phyloP scores from a whole-genome alignment of 2,329 filamentous ascomycete genomes.

The Trichocomaceae sp. region DNA sequence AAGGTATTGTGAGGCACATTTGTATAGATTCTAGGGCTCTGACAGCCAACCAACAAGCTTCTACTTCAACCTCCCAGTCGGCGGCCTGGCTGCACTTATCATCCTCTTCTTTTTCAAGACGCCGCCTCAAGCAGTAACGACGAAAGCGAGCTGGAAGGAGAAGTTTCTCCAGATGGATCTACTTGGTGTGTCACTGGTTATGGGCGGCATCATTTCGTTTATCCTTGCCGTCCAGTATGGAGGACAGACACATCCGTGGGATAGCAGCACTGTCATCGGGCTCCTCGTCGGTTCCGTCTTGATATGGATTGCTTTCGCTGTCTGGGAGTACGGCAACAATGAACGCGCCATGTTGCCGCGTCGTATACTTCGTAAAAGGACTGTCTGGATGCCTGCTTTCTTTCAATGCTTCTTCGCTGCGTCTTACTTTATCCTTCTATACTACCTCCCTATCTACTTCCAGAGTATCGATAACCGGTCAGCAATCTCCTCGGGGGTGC shows the following conservation, averaged over 20 bases:
- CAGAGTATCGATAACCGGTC: constrained; percentile 15
- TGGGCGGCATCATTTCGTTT: constrained; percentile 18
- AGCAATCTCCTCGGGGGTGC: constrained; percentile 32
- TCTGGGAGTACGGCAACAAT: constrained; percentile 18
- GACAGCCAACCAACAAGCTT: constrained; percentile 14
- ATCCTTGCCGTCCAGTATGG: constrained; percentile 23
- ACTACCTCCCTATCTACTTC: constrained; percentile 21
- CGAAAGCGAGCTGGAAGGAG: constrained; percentile 13
- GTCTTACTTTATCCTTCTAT: constrained; percentile 27
- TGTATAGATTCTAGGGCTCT: no score
- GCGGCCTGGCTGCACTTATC: constrained; percentile 17
- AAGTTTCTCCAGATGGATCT: constrained; percentile 20
- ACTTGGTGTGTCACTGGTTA: constrained; percentile 19
- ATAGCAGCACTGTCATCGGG: constrained; percentile 16
- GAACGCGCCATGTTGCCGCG: constrained; percentile 26
- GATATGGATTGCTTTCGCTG: constrained; percentile 15
- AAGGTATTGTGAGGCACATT: not conserved
- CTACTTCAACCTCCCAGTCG: constrained; percentile 30
- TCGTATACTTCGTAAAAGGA: constrained; percentile 32
- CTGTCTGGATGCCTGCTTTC: constrained; percentile 27
- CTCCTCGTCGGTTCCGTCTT: constrained; percentile 22
- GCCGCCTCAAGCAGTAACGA: constrained; percentile 11
- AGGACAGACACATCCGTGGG: constrained; percentile 19
- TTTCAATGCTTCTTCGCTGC: constrained; percentile 32
- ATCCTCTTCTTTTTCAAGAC: constrained; percentile 22